phyloP scores from a whole-genome alignment of 345 rosid species.

The Cochlearia excelsa region DNA sequence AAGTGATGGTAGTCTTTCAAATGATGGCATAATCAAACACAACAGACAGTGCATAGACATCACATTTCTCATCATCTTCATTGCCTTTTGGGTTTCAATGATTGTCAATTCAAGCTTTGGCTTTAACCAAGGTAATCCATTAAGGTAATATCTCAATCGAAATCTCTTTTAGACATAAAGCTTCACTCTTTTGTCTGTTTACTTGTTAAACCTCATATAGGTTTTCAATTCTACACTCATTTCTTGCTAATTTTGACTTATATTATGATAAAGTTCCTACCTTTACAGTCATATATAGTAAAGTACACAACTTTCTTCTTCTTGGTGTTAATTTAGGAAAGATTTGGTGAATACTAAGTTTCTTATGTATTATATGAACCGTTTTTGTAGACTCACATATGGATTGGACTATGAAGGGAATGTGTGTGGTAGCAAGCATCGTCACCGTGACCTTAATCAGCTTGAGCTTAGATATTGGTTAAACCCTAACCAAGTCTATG shows the following conservation, averaged over 20 bases:
- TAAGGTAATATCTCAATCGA: conserved; percentile 43
- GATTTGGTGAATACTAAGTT: conserved; percentile 4
- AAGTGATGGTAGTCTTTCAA: conserved; percentile 69
- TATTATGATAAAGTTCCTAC: conserved; percentile 3
- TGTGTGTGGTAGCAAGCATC: conserved; percentile 83
- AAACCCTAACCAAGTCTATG: conserved; percentile 95
- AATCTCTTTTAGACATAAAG: conserved; percentile 6
- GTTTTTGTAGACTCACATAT: conserved; percentile 74
- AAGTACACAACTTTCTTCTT: conserved; percentile 14
- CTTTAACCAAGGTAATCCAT: conserved; percentile 86
- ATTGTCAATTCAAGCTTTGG: conserved; percentile 98
- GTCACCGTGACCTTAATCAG: conserved; percentile 63
- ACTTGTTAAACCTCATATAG: conserved; percentile 27
- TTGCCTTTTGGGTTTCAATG: conserved; percentile 96
- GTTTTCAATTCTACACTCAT: conserved; percentile 5
- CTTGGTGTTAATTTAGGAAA: conserved; percentile 20
- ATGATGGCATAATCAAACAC: conserved; percentile 86
- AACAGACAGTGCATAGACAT: conserved; percentile 93
- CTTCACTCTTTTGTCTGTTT: not conserved
- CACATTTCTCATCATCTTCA: conserved; percentile 71
- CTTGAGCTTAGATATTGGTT: conserved; percentile 86
- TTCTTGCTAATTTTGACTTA: conserved; percentile 10
- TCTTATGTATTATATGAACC: conserved; percentile 8
- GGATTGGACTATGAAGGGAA: conserved; percentile 98
- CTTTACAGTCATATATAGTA: conserved; percentile 21